phyloP scores from a whole-genome alignment of 2,329 filamentous ascomycete genomes.

The Ophiostoma novo-ulmi region DNA sequence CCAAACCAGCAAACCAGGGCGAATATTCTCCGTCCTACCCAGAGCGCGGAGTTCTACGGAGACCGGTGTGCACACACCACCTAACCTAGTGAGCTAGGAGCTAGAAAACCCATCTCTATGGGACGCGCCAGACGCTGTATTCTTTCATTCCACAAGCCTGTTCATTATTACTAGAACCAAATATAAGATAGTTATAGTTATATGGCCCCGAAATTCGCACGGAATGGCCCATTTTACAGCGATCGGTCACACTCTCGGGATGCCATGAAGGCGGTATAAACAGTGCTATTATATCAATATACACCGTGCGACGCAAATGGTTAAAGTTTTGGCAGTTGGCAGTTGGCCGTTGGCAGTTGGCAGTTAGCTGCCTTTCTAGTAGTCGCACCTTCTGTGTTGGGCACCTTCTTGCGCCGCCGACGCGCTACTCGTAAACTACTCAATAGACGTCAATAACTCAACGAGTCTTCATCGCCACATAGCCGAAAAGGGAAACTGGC shows the following conservation, averaged over 20 bases:
- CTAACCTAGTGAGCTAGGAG: not conserved
- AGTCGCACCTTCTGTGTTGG: not conserved
- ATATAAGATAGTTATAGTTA: too few relatives aligned
- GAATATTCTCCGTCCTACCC: not conserved
- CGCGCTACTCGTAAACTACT: not conserved
- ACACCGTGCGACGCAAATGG: not conserved
- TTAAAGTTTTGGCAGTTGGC: not conserved
- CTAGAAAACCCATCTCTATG: not conserved
- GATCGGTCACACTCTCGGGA: not conserved
- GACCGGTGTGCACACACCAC: not conserved
- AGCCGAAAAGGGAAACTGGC: conserved; percentile 3
- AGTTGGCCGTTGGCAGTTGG: not conserved
- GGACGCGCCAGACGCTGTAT: not conserved
- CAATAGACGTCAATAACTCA: not conserved
- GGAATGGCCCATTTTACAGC: not conserved
- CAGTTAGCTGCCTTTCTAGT: not conserved
- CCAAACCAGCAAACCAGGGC: too few relatives aligned
- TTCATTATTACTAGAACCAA: too few relatives aligned
- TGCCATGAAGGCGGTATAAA: not conserved
- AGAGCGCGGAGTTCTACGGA: not conserved
- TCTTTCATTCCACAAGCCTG: too few relatives aligned
- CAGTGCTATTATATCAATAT: not conserved
- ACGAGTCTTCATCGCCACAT: conserved; percentile 7
- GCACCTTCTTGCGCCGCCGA: conserved; percentile 8
- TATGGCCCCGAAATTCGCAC: not conserved